These are phyloP conservation scores for Aphanoascus verrucosus DNA, from an alignment of 2,329 filamentous ascomycete species.

Conservation along the genomic window DNA sequence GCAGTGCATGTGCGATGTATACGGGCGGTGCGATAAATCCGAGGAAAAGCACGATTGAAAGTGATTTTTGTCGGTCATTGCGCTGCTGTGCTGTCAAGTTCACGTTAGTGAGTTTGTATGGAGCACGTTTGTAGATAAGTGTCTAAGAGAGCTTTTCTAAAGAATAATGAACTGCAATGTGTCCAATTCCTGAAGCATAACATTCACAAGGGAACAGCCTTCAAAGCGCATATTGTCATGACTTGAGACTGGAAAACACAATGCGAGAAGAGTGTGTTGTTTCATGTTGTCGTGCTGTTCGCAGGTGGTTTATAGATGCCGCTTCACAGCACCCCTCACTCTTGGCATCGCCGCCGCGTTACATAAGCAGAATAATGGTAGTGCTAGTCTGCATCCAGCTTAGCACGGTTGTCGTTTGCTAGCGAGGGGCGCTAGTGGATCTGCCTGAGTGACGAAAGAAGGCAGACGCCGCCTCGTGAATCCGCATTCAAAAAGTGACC, in stretches of 20 bases:
- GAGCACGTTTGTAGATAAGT: not conserved
- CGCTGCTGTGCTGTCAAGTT: not conserved
- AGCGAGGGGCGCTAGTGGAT: constrained; percentile 11
- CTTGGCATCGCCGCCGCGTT: not conserved
- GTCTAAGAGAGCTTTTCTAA: too few relatives aligned
- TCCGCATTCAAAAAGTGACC: not conserved
- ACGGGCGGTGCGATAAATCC: constrained; percentile 1
- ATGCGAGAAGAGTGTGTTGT: too few relatives aligned
- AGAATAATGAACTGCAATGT: too few relatives aligned
- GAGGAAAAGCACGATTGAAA: not conserved
- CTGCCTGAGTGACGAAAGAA: constrained; percentile 13
- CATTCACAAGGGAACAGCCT: not conserved
- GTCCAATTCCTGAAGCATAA: not conserved
- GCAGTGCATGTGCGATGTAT: constrained; percentile 12
- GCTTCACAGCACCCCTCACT: not conserved
- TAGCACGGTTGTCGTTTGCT: not conserved
- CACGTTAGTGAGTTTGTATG: not conserved
- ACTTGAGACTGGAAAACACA: not conserved
- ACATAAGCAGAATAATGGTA: not conserved
- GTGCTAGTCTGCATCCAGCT: not conserved
- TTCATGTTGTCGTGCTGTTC: not conserved
- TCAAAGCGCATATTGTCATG: not conserved
- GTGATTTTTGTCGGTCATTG: not conserved
- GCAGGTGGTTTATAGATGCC: not conserved
- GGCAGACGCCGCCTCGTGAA: constrained; percentile 10